These are phyloP conservation scores for Zostera marina DNA, from an alignment of 116 monocot species.

Conservation along the genomic window DNA sequence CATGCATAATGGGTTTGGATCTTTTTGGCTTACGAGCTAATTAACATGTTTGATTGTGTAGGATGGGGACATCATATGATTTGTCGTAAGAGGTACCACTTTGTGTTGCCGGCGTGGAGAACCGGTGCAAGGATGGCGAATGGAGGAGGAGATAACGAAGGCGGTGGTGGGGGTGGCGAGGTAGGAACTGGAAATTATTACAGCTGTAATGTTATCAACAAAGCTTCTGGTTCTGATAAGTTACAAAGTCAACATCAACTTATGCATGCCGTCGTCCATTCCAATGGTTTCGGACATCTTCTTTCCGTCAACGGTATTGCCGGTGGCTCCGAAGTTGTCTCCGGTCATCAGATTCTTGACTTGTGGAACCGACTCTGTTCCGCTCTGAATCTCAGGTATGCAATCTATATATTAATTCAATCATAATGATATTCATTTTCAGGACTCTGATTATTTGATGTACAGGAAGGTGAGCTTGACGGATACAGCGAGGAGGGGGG, in stretches of 20 bases:
- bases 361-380: constrained; percentile 75
- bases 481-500: constrained; percentile 34
- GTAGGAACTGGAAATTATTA: too few species aligned
- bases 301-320: constrained; percentile 59
- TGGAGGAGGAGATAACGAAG: too few species aligned
- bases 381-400: constrained; percentile 44
- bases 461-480: constrained; percentile 42
- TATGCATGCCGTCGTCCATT: constrained; percentile 67
- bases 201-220: neutral
- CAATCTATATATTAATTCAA: neutral
- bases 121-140: too few species aligned
- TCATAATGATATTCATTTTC: neutral
- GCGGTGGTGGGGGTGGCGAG: too few species aligned
- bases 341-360: constrained; percentile 49
- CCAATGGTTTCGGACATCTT: constrained; percentile 75
- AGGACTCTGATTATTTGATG: neutral
- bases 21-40: neutral
- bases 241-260: constrained; percentile 10
- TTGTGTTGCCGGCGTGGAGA: constrained; percentile 46
- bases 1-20: neutral
- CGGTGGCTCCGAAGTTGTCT: constrained; percentile 49
- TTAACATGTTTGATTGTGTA: constrained; percentile 6
- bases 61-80: constrained; percentile 86
- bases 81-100: constrained; percentile 66
- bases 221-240: neutral